phyloP scores from a whole-genome alignment of 2,329 filamentous ascomycete species.

The Parasarocladium wereldwijsianum region DNA sequence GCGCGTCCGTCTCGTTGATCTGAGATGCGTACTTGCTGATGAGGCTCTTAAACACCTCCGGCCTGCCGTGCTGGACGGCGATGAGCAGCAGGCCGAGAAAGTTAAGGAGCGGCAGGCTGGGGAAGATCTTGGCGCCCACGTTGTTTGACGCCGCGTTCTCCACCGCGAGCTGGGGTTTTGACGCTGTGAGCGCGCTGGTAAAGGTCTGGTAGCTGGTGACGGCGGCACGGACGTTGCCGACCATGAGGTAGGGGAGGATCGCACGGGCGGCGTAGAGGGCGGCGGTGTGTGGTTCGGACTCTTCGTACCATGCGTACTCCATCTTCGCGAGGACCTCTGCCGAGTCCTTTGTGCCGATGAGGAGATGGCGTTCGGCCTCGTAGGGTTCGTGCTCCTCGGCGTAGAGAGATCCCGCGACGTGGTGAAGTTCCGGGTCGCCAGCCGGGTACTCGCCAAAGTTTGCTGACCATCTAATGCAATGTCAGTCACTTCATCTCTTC shows the following conservation, averaged over 20 bases:
- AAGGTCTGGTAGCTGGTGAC: conserved; percentile 64
- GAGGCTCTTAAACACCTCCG: conserved; percentile 72
- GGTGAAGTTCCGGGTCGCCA: conserved; percentile 87
- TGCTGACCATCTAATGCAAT: conserved; percentile 51
- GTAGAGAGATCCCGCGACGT: conserved; percentile 75
- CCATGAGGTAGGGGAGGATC: conserved; percentile 78
- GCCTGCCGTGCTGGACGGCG: conserved; percentile 62
- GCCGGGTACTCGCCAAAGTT: conserved; percentile 78
- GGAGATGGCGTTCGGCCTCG: conserved; percentile 81
- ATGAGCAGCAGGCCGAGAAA: conserved; percentile 78
- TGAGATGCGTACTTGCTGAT: conserved; percentile 67
- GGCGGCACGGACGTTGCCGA: conserved; percentile 81
- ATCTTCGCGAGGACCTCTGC: conserved; percentile 65
- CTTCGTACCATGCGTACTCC: conserved; percentile 88
- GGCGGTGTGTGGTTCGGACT: conserved; percentile 78
- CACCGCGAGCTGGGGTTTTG: conserved; percentile 43
- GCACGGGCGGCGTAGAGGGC: conserved; percentile 75
- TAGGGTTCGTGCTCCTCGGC: conserved; percentile 89
- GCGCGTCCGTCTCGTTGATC: conserved; percentile 61
- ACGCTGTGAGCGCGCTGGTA: conserved; percentile 22
- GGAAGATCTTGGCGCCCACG: conserved; percentile 69
- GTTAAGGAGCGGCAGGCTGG: conserved; percentile 85
- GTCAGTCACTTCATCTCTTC: neutral
- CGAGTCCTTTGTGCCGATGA: conserved; percentile 81
- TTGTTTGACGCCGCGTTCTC: conserved; percentile 67